Base-by-base conservation (phyloP, 176 grass and related monocot genomes). In the Musa acuminata region DNA sequence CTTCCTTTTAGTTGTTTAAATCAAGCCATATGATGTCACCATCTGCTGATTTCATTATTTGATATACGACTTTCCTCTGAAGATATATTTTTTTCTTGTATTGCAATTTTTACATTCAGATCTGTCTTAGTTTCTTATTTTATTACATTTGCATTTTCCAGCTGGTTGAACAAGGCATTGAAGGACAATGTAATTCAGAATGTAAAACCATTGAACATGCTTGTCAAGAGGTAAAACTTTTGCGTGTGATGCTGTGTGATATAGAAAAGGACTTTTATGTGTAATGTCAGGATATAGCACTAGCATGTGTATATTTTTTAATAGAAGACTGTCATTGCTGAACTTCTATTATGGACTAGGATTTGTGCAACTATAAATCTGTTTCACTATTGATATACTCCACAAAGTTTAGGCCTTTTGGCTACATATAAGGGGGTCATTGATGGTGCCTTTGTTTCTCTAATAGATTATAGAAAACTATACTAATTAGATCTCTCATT, bases 131-230 rank as follows among this genome's bases (percentile, higher is more conserved):
- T 60, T 60, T 60, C 57, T 60, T n/a, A 60, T 60, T 4, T 19
- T 16, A 21, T 27, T 62, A 29, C 11, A 12, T 66, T 77, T 58
- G n/a, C 10, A 60, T 49, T 16, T 49, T 77, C n/a, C 84, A 99
- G 95, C 86, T 99, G 63, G 88, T 99, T 80, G 95, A 94, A 19
- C 90, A 99, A 91, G 84, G 84, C 57, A 80, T 85, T 74, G 95
- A 99, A 84, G 95, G 95, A 11, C 91, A 94, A 50, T 99, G 95
- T 72, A 94, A 94, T 68, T 83, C 91, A 43, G 84, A 94, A 84
- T 99, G 95, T 71, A 94, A 99, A 77, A 99, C 95, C 58, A 91
- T 99, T 64, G 91, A 99, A 75, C 82, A 80, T 71, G 91, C 90
- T 77, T 99, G 95, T 71, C 95, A 99, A 77, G 86, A 99, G 91